Evolutionary conservation across 305 asterid genomes (phyloP), one percentile per base, ranked within the genome.

Genomic region (Fraxinus dipetala): DNA sequence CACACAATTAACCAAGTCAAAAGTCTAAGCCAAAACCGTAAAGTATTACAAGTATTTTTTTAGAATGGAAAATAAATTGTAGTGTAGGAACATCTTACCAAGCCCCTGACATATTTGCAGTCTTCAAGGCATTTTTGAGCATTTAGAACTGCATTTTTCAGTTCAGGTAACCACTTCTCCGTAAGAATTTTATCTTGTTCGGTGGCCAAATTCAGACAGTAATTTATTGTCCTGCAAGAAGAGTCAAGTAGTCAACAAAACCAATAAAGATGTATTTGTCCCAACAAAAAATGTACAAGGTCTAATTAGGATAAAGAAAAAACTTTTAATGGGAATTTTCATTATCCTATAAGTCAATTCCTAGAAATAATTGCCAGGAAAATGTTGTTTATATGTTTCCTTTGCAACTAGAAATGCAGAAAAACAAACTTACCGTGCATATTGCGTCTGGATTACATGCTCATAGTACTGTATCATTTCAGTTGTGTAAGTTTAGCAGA

Each of bases 71-170:
- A 45, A 45, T 45, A 45, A 81, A 35, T 45, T 78, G 59, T 36
- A 59, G 72, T 75, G 61, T 79, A 28, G 65, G 56, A 45, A 32
- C 35, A 32, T 87, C 97, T 92, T 78, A 95, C 99, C 97, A 95
- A 87, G 70, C 99, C 98, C 88, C 92, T 79, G 86, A 94, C 99
- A 78, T 94, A 92, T 85, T 86, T 91, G 90, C 97, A 94, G 83
- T 95, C 97, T 81, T 92, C 97, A 35, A 94, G 90, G 85, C 94
- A 93, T 86, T 91, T 92, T 82, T 94, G 94, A 84, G 99, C 97
- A 87, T 88, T 91, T 80, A 88, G 82, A 85, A 92, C 90, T 67
- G 93, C 92, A 86, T 81, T 90, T 65, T 87, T 89, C 48, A 95
- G 86, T 83, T 92, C 97, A 72, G 95, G 95, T 77, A 94, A 74